Base-by-base conservation (phyloP, 345 rosid species). In the Camelina laxa region DNA sequence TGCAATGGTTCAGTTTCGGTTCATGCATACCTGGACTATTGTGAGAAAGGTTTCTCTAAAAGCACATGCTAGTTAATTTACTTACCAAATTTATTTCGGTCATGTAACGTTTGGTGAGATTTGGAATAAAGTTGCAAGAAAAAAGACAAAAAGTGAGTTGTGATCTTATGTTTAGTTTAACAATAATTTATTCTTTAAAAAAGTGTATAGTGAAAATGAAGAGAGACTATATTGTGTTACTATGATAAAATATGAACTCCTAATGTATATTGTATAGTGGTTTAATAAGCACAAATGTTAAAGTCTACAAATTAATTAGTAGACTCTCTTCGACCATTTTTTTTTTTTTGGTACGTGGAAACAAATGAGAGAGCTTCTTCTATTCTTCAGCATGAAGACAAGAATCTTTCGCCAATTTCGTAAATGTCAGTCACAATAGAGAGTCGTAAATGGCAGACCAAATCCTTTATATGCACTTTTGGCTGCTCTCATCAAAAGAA, bases 1-100 rank as follows among this genome's bases (percentile, higher is more conserved):
- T 44, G 70, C 41, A 61, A 33, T 61, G 75, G 63, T 75, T 27
- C 30, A 27, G 30, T 27, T 27, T 27, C 30, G 30, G 30, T 27
- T 69, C 75, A 69, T 75, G 74, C 75, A 75, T 61, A 75, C 58
- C 69, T 69, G 74, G 79, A 69, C 69, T 60, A 60, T 75, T 61
- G 58, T 61, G 44, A 35, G 65, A 69, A 62, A 59, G 11, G 33
- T 44, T 61, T 41, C 33, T 75, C 41, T 56, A 38, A 63, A 69
- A 35, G 36, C 75, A 69, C 80, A 70, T 76, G 66, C 55, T 55
- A 45, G 70, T 56, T 55, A 19, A 47, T 20, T 20, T 53, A 64
- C 27, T 57, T 47, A 64, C 54, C 65, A 15, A 36, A 17, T 45
- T 45, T 50, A 14, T 55, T 14, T 6, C 6, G 30, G 67, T 77